A percentile compares a stretch with the other conserved stretches of the same genome.
Conservation (phyloP, 345 rosid species). For the Boechera stricta region DNA sequence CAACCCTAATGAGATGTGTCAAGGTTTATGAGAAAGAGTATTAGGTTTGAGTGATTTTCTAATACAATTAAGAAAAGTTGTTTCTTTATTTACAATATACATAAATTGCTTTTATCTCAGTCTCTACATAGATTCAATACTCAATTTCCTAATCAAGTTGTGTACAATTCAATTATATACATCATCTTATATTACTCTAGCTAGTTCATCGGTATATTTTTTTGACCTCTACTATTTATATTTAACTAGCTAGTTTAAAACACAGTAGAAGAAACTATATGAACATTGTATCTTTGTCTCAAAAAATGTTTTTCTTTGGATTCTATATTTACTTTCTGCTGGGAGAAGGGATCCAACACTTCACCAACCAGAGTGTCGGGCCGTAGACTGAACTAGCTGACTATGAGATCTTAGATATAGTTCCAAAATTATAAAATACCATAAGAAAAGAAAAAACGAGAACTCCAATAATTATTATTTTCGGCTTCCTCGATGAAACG, state of each 20-base stretch:
- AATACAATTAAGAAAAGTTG: too few relatives aligned
- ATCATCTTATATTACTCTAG: background rate
- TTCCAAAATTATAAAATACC: background rate
- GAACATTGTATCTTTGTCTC: background rate
- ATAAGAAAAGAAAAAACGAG: background rate
- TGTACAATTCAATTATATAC: background rate
- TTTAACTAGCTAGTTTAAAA: background rate
- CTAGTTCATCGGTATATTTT: background rate
- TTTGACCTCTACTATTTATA: background rate
- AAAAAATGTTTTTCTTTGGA: background rate
- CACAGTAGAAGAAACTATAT: background rate
- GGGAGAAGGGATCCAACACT: background rate
- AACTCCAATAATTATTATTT: background rate
- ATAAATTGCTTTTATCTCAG: background rate
- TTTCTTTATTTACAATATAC: too few relatives aligned
- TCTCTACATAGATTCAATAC: constrained; percentile 7
- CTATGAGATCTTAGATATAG: constrained; percentile 2
- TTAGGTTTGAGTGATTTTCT: too few relatives aligned
- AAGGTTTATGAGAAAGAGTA: too few relatives aligned
- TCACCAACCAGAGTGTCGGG: constrained; percentile 29
- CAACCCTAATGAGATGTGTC: too few relatives aligned
- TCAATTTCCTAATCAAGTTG: constrained; percentile 14
- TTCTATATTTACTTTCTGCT: background rate
- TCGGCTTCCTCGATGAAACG: background rate
- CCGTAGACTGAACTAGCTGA: constrained; percentile 8